These are phyloP conservation scores for Phoma herbarum DNA, from an alignment of 2,329 filamentous ascomycete species.

Conservation along the genomic window DNA sequence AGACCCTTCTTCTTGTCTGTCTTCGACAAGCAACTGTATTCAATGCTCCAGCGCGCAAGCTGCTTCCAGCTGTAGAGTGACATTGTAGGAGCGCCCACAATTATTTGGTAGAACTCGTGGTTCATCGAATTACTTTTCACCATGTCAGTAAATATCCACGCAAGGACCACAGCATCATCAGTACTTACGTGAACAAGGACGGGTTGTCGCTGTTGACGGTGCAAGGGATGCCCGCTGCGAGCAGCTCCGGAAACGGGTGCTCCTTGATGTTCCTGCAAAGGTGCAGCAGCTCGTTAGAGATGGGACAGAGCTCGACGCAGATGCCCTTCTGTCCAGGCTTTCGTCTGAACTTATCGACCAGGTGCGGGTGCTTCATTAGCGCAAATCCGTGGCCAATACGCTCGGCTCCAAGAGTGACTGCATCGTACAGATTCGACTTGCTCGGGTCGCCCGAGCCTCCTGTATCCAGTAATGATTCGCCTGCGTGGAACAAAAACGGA, in stretches of 20 bases:
- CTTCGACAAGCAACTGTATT: slow-evolving; percentile 53
- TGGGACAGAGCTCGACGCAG: slow-evolving; percentile 79
- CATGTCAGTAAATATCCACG: background rate
- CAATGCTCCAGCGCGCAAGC: slow-evolving; percentile 57
- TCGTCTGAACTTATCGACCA: slow-evolving; percentile 70
- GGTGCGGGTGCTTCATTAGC: slow-evolving; percentile 67
- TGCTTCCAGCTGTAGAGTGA: slow-evolving; percentile 76
- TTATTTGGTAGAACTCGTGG: slow-evolving; percentile 80
- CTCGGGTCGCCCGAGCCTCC: slow-evolving; percentile 67
- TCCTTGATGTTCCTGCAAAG: slow-evolving; percentile 71
- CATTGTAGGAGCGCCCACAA: slow-evolving; percentile 74
- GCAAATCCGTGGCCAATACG: slow-evolving; percentile 80
- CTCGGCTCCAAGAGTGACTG: slow-evolving; percentile 70
- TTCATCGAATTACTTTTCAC: slow-evolving; percentile 69
- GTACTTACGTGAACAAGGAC: slow-evolving; percentile 69
- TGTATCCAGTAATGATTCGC: slow-evolving; percentile 72
- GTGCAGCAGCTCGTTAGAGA: slow-evolving; percentile 78
- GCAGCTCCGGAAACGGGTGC: slow-evolving; percentile 72
- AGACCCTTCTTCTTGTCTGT: slow-evolving; percentile 53
- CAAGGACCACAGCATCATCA: background rate
- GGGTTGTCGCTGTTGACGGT: slow-evolving; percentile 80
- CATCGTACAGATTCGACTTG: slow-evolving; percentile 72
- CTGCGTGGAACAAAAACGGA: slow-evolving; percentile 79
- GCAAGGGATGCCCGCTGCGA: slow-evolving; percentile 78
- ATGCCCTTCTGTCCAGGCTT: slow-evolving; percentile 54